Percentiles rank a stretch among this genome's conserved stretches.
phyloP scores from a whole-genome alignment of 108 stramenopile species.

The Cyclotella distinguenda region DNA sequence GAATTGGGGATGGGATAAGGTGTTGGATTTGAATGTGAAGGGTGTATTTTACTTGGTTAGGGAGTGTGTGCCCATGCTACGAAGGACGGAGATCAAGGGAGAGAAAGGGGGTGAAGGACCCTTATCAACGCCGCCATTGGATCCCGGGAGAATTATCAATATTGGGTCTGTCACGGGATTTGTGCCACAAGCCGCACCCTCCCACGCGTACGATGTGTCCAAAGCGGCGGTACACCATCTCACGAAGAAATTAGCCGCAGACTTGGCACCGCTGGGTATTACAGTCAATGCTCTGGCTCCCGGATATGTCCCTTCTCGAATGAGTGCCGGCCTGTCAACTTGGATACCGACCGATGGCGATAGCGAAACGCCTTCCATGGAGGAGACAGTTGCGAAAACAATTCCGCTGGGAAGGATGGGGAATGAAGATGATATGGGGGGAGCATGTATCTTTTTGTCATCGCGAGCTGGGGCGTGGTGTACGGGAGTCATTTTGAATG shows the following conservation, averaged over 20 bases:
- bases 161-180: slow-evolving; percentile 92
- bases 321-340: slow-evolving; percentile 73
- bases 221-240: slow-evolving; percentile 93
- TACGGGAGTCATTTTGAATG: slow-evolving; percentile 84
- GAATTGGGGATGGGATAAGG: slow-evolving; percentile 95
- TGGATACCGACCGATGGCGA: slow-evolving; percentile 43
- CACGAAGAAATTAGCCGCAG: slow-evolving; percentile 88
- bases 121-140: slow-evolving; percentile 29
- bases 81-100: slow-evolving; percentile 31
- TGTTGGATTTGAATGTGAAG: slow-evolving; percentile 91
- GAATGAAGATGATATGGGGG: slow-evolving; percentile 89
- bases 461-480: slow-evolving; percentile 82
- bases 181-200: slow-evolving; percentile 83
- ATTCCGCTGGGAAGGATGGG: slow-evolving; percentile 87
- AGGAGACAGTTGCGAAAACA: slow-evolving; percentile 48
- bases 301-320: slow-evolving; percentile 84
- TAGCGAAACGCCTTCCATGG: slow-evolving; percentile 13
- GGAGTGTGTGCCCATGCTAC: slow-evolving; percentile 83
- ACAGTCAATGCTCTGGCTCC: slow-evolving; percentile 93
- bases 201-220: slow-evolving; percentile 91
- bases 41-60: slow-evolving; percentile 88
- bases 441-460: slow-evolving; percentile 82
- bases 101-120: neutral
- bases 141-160: slow-evolving; percentile 90
- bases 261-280: slow-evolving; percentile 76